phyloP scores from a whole-genome alignment of 768 basidiomycete species.

The Pisolithus marmoratus region DNA sequence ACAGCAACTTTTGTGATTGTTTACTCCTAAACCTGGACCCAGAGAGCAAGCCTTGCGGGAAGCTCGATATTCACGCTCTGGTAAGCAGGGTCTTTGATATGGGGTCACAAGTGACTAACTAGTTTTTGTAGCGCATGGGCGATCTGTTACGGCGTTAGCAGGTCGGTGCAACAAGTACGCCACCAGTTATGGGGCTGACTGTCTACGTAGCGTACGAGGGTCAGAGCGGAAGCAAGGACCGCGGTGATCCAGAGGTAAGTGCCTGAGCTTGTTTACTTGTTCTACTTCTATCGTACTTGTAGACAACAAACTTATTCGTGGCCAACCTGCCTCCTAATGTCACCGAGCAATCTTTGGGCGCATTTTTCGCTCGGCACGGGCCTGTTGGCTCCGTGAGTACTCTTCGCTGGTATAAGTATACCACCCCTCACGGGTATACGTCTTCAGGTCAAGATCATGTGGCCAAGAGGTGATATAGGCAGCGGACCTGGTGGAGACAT shows the following conservation, averaged over 20 bases:
- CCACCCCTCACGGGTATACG: background rate
- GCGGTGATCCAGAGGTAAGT: slow-evolving; percentile 79
- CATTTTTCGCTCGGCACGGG: slow-evolving; percentile 86
- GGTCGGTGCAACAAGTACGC: slow-evolving; percentile 39
- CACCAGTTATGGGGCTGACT: background rate
- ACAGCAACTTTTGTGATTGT: background rate
- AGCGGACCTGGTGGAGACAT: slow-evolving; percentile 70
- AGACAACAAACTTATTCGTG: slow-evolving; percentile 96
- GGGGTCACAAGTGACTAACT: background rate
- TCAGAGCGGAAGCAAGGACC: slow-evolving; percentile 84
- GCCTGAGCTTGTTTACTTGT: background rate
- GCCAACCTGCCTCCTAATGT: slow-evolving; percentile 87
- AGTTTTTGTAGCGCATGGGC: slow-evolving; percentile 43
- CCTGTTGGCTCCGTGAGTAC: slow-evolving; percentile 83
- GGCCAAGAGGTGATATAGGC: slow-evolving; percentile 82
- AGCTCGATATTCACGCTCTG: slow-evolving; percentile 68
- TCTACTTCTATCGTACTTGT: background rate
- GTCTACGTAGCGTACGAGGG: slow-evolving; percentile 68
- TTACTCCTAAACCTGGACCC: background rate
- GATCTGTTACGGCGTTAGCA: slow-evolving; percentile 88
- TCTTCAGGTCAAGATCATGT: slow-evolving; percentile 90
- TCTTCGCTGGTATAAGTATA: background rate
- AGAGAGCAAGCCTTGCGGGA: slow-evolving; percentile 94
- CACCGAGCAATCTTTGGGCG: slow-evolving; percentile 79
- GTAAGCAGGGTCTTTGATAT: slow-evolving; percentile 30